Evolutionary conservation across 1,284 basidiomycete genomes (phyloP).

Genomic region (Apiotrichum siamense): DNA sequence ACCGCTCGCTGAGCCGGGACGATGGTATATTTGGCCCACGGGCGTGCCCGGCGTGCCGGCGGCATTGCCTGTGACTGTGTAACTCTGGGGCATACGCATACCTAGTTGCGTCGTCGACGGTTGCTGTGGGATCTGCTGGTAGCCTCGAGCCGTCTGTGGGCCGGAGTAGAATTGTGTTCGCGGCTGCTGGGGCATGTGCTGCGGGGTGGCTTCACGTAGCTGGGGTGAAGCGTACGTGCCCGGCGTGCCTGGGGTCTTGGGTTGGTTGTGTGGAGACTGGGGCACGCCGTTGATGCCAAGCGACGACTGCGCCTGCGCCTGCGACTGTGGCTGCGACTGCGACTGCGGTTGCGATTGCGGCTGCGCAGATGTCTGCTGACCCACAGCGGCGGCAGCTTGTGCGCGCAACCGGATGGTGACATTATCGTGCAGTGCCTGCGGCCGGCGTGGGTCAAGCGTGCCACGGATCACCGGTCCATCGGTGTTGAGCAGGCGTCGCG

Average conservation of each 20-base stretch:
- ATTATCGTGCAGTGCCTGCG: slow-evolving; percentile 36
- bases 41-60: too few species aligned
- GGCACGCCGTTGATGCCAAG: slow-evolving; percentile 10
- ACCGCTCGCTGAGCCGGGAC: too few species aligned
- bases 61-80: too few species aligned
- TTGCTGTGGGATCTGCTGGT: not conserved
- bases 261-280: slow-evolving; percentile 4
- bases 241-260: slow-evolving; percentile 5
- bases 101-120: not conserved
- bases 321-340: not conserved
- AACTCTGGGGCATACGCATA: not conserved
- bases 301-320: not conserved
- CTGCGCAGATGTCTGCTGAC: slow-evolving; percentile 3
- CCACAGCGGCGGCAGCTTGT: slow-evolving; percentile 11
- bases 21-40: too few species aligned
- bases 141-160: not conserved
- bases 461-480: slow-evolving; percentile 32
- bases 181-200: not conserved
- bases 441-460: slow-evolving; percentile 37
- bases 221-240: slow-evolving; percentile 8
- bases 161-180: not conserved
- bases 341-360: not conserved
- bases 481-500: slow-evolving; percentile 14
- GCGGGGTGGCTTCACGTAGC: slow-evolving; percentile 16
- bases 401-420: slow-evolving; percentile 13